These are phyloP conservation scores for Cladosporium sp. DNA, from an alignment of 2,329 filamentous ascomycete species.

Conservation along the genomic window DNA sequence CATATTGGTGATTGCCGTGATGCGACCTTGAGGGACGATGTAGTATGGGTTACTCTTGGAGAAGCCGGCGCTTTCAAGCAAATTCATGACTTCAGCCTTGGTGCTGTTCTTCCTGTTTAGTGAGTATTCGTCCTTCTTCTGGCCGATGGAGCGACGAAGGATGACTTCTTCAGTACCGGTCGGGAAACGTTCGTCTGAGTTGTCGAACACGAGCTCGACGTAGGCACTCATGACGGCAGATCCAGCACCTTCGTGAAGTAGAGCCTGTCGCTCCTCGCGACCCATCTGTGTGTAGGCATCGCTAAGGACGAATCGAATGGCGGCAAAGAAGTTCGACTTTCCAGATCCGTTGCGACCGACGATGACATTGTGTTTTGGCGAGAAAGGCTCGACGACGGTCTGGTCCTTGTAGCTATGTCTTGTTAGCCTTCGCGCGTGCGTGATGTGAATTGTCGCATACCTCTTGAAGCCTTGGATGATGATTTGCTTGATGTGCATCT, in stretches of 20 bases:
- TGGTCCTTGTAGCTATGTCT: slow-evolving; percentile 90
- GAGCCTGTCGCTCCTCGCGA: slow-evolving; percentile 88
- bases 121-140: slow-evolving; percentile 98
- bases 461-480: slow-evolving; percentile 99
- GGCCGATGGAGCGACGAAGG: slow-evolving; percentile 86
- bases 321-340: slow-evolving; percentile 99
- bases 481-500: slow-evolving; percentile 99
- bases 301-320: slow-evolving; percentile 95
- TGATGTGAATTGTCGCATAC: slow-evolving; percentile 45
- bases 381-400: slow-evolving; percentile 97
- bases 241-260: slow-evolving; percentile 96
- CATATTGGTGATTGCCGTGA: slow-evolving; percentile 97
- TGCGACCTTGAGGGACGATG: slow-evolving; percentile 94
- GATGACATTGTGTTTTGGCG: slow-evolving; percentile 94
- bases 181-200: slow-evolving; percentile 90
- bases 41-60: slow-evolving; percentile 98
- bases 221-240: slow-evolving; percentile 99
- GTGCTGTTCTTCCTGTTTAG: slow-evolving; percentile 95
- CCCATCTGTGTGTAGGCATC: slow-evolving; percentile 91
- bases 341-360: slow-evolving; percentile 98
- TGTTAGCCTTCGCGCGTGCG: slow-evolving; percentile 17
- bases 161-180: slow-evolving; percentile 88
- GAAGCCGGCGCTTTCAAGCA: slow-evolving; percentile 93
- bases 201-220: slow-evolving; percentile 98
- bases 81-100: slow-evolving; percentile 88